Conservation (phyloP, 805 yeast genomes). For the Saturnispora dispora region DNA sequence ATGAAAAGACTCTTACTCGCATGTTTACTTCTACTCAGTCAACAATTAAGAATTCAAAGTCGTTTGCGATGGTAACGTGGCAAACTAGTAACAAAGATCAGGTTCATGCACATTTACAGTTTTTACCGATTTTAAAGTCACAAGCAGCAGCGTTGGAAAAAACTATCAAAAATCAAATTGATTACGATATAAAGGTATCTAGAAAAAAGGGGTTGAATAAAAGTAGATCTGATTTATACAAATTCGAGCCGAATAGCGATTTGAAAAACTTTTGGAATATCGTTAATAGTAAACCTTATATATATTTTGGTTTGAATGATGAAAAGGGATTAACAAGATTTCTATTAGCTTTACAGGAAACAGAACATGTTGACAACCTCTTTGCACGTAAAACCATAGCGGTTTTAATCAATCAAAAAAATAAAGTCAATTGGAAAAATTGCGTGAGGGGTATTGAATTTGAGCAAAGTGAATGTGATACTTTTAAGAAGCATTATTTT, state of each 20-base stretch:
- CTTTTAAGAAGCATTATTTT: constrained; percentile 43
- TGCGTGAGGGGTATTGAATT: constrained; percentile 50
- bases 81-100: constrained; percentile 58
- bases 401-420: constrained; percentile 46
- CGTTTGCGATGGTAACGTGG: constrained; percentile 48
- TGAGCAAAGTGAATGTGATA: constrained; percentile 56
- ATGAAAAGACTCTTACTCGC: constrained; percentile 38
- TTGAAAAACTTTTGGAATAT: constrained; percentile 17
- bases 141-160: constrained; percentile 29
- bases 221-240: constrained; percentile 31
- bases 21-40: constrained; percentile 32
- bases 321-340: constrained; percentile 15
- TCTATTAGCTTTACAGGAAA: constrained; percentile 25
- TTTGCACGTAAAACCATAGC: constrained; percentile 80
- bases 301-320: constrained; percentile 6
- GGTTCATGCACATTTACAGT: constrained; percentile 70
- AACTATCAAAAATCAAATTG: constrained; percentile 36
- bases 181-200: constrained; percentile 40
- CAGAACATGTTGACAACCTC: constrained; percentile 52
- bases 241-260: constrained; percentile 19
- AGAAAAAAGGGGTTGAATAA: constrained; percentile 4
- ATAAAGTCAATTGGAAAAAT: constrained; percentile 65
- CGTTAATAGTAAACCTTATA: constrained; percentile 29
- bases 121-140: constrained; percentile 49
- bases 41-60: constrained; percentile 19